Percentiles rank a stretch among this genome's conserved stretches.
Evolutionary conservation across 768 basidiomycete species (phyloP).

Genomic region (Pulveroboletus frians): DNA sequence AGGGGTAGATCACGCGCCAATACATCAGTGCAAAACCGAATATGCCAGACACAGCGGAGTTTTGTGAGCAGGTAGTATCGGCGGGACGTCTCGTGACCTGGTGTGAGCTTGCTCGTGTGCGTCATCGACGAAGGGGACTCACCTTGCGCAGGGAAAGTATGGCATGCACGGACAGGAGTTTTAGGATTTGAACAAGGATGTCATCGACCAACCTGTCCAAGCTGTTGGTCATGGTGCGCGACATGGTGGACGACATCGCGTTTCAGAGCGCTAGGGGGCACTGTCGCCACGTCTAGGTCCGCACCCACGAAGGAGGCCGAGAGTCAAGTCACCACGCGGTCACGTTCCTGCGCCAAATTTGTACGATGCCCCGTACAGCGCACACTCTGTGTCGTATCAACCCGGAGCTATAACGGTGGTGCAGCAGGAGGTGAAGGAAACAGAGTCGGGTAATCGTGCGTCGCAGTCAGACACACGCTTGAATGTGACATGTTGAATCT

Average conservation of each 20-base stretch:
- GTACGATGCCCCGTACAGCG: not conserved
- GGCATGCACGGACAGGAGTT: constrained; percentile 8
- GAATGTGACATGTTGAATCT: constrained; percentile 1
- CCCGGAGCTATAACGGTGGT: not conserved
- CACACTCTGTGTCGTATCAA: not conserved
- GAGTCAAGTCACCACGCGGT: not conserved
- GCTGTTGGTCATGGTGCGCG: constrained; percentile 2
- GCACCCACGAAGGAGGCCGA: not conserved
- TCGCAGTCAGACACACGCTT: not conserved
- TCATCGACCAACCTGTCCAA: constrained; percentile 27
- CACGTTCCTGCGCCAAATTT: not conserved
- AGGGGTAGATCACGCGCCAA: constrained; percentile 17
- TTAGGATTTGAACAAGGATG: constrained; percentile 20
- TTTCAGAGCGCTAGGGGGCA: constrained; percentile 5
- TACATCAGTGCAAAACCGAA: constrained; percentile 21
- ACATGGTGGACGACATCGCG: not conserved
- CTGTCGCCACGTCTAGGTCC: not conserved
- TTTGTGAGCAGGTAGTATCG: constrained; percentile 26
- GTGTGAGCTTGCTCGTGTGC: not conserved
- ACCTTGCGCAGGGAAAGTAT: constrained; percentile 23
- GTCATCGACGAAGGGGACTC: not conserved
- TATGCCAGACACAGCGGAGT: constrained; percentile 22
- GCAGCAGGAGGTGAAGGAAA: not conserved
- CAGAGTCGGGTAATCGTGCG: not conserved
- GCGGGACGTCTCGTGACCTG: constrained; percentile 20